Conservation (phyloP, 768 basidiomycete genomes). For the Tulasnella sp. region DNA sequence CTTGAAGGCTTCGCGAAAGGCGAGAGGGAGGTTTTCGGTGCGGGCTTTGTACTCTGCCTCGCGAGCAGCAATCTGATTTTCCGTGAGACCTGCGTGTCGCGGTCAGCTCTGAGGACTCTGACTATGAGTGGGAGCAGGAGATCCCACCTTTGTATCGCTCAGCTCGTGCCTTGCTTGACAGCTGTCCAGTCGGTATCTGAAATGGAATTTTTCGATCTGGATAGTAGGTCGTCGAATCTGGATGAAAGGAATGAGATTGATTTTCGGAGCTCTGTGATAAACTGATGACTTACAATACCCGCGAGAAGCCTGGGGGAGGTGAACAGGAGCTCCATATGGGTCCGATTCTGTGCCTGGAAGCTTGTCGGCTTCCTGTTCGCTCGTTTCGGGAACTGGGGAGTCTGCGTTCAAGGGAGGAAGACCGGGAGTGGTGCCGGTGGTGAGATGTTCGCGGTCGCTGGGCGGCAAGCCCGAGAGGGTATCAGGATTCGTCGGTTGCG, state of each 20-base stretch:
- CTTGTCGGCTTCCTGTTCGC: too few relatives aligned
- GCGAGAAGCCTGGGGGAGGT: not conserved
- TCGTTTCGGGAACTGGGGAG: too few relatives aligned
- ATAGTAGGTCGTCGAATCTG: not conserved
- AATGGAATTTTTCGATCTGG: not conserved
- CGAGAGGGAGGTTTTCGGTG: not conserved
- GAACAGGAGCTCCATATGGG: not conserved
- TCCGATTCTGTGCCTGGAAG: not conserved
- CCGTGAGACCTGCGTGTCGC: not conserved
- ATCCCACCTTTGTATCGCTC: not conserved
- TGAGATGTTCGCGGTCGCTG: too few relatives aligned
- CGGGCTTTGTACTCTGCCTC: not conserved
- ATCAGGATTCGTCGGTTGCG: too few relatives aligned
- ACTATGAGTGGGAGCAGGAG: too few relatives aligned
- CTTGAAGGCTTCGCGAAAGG: not conserved
- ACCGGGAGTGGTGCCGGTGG: too few relatives aligned
- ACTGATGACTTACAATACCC: not conserved
- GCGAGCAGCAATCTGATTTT: not conserved
- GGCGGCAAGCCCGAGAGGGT: too few relatives aligned
- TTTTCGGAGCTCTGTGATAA: not conserved
- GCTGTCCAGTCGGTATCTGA: not conserved
- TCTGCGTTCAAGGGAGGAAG: too few relatives aligned
- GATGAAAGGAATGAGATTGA: not conserved
- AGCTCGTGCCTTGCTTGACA: not conserved
- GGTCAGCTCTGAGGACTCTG: not conserved